Base-by-base conservation (phyloP, 2,329 filamentous ascomycete species). In the Annulohypoxylon truncatum region DNA sequence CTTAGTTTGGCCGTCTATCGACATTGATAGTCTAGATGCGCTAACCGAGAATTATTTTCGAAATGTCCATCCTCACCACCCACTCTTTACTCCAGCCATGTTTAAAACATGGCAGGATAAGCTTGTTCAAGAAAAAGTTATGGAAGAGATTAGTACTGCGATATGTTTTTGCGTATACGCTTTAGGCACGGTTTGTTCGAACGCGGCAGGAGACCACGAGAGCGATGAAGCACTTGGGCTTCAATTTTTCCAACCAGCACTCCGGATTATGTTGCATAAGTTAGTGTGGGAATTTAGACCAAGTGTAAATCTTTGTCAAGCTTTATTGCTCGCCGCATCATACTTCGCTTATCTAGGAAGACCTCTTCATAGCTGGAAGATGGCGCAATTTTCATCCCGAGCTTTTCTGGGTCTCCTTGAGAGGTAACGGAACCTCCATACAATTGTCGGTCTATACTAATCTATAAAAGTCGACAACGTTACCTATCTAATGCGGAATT, bases 131-230 rank as follows among this genome's bases (percentile, higher is more conserved):
- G 61, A 68, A 13, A 75, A 71, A 50, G 61, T 73, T 18, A 44
- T 70, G 13, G 71, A 75, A 46, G 70, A 73, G 13, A 70, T 76
- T 15, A 74, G 74, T 28, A 77, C 74, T 3, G 72, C 78, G 3
- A 76, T 80, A 33, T 80, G 79, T 55, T 72, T 79, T 10, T 76
- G 74, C 33, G 76, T 79, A 0, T 80, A 79, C 56, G 77, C 78
- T 22, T 64, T 80, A n/a, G 79, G 79, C 1, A 69, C 71, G 18
- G 53, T 78, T 10, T 71, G 71, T 5, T 70, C 65, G 15, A 55
- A 69, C 8, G 57, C 66, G 8, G 62, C 44, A 4, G 55, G 53
- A 4, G 56, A 56, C 2, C 61, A 72, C 52, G 72, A 72, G 12
- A 71, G 69, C n/a, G 67, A 71, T 4, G 74, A 77, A 31, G 65